Base-by-base conservation (phyloP, 495 filamentous ascomycete species). In the Daldinia concentrica region DNA sequence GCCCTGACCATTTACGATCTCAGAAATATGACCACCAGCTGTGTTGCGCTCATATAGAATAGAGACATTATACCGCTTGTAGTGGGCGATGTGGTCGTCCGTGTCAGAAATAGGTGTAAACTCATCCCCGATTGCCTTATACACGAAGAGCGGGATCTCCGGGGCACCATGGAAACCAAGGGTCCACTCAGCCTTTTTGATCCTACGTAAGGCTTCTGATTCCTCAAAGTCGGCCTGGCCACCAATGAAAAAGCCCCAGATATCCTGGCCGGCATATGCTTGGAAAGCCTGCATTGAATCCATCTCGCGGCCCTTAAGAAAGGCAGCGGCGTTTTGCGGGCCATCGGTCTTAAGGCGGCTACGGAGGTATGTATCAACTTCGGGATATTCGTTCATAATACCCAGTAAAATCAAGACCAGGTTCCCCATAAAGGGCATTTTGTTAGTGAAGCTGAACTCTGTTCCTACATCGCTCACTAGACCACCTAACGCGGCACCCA, bases 41-140 rank as follows among this genome's bases (percentile, higher is more conserved):
- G 71, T 72, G 66, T 83, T 82, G 6, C 82, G 75, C 22, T 82
- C 66, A 58, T 83, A 84, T 57, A 69, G 50, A 9, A 83, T 76
- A 39, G 73, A 76, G 12, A 61, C 76, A 5, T 72, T 70, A 36
- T 52, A 59, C 12, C 63, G 50, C 56, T 67, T 63, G 57, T 81
- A 82, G 30, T 71, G 73, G 0, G 72, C 62, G 5, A 85, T 75
- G 27, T 85, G 65, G 0, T 61, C 78, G 64, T 88, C 85, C 6
- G 80, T 84, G 62, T 85, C 82, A 2, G 58, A 70, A 12, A 86
- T 77, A 2, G 74, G 45, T 32, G 78, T 82, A 67, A 86, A 78
- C 69, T 87, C 81, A 51, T 87, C 85, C 3, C 70, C 43, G 4
- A 83, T 75, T 0, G 85, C 82, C 74, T 88, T 88, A 76, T 87